Base-by-base conservation (phyloP, 1,284 basidiomycete genomes). In the Boletus semigastroideus region DNA sequence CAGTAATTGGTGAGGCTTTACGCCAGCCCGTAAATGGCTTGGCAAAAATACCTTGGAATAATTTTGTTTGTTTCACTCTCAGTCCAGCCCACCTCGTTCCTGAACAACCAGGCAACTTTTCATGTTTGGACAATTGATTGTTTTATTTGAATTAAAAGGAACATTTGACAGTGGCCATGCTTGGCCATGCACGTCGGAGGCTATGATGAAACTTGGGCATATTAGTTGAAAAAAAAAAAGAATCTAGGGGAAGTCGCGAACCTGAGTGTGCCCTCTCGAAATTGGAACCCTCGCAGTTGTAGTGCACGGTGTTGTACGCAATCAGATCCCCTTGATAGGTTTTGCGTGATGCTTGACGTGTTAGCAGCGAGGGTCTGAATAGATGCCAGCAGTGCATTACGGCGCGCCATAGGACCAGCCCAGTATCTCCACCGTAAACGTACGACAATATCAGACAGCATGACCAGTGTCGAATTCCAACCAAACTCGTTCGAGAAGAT, bases 331-430 rank as follows among this genome's bases (percentile, higher is more conserved):
- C 50, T 52, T 50, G 48, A 37, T 20, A 40, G 38, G 49, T 48
- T 25, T 65, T 44, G 55, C 57, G 64, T 67, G 45, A 63, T 58
- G 66, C 40, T 25, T 65, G 61, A 67, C 64, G 64, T 68, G 59
- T 68, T 67, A 55, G 44, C 20, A 51, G 22, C 14, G 65, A 68
- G 57, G 63, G 66, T 61, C 56, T 52, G 53, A 56, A 54, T n/a
- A 42, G 40, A 60, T 67, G 62, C 62, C 65, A 64, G 57, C 62
- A 66, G 51, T 42, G 41, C 53, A 53, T 65, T 68, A 65, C 65
- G 63, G 66, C 60, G 59, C 51, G 38, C 51, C 49, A 50, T 36
- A n/a, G 34, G 47, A n/a, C 20, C 49, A 46, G 45, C 8, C 37
- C 52, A 17, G 52, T 51, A 67, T 64, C 61, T 53, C 61, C 59